Base-by-base conservation (phyloP, 2,329 filamentous ascomycete species). In the Ascochyta viciae-villosae region DNA sequence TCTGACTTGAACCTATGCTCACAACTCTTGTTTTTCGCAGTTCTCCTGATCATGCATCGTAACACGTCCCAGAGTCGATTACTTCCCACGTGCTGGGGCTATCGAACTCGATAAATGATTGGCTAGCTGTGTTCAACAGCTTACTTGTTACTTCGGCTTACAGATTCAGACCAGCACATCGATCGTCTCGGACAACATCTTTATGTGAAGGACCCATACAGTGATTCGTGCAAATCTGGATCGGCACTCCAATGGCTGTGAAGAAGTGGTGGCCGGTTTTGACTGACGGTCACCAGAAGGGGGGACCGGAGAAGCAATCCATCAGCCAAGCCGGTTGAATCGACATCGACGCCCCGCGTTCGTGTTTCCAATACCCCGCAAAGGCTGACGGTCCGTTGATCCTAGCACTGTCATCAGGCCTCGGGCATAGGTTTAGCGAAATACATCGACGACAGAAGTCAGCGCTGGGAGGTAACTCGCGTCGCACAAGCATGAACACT, bases 261-360 rank as follows among this genome's bases (percentile, higher is more conserved):
- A 35, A 10, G 13, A 33, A 12, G 8, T 4, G 15, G 33, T 35
- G 33, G 6, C 4, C n/a, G 33, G 19, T 26, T 23, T 23, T 31
- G 12, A 9, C 24, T 29, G 27, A 10, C 23, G 35, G 47, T 31
- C 31, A 50, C 15, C 23, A 44, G 39, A 44, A 15, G 34, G 13
- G 27, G 29, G 35, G 15, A 12, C 7, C 22, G 4, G n/a, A 35
- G 39, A 50, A 24, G 41, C 26, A 27, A 41, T 41, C 26, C 22
- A 15, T 38, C 15, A 23, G 53, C 53, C 53, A 55, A 55, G 53
- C 53, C 53, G 53, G 53, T n/a, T 41, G 46, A 55, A 50, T 16
- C 39, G 40, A 41, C 29, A 16, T 29, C 22, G 49, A 34, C 16
- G 35, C 26, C 53, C 53, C 47, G 42, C 46, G 35, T 42, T 46